phyloP scores from a whole-genome alignment of 2,329 filamentous ascomycete species.

The Drechslera avenae region DNA sequence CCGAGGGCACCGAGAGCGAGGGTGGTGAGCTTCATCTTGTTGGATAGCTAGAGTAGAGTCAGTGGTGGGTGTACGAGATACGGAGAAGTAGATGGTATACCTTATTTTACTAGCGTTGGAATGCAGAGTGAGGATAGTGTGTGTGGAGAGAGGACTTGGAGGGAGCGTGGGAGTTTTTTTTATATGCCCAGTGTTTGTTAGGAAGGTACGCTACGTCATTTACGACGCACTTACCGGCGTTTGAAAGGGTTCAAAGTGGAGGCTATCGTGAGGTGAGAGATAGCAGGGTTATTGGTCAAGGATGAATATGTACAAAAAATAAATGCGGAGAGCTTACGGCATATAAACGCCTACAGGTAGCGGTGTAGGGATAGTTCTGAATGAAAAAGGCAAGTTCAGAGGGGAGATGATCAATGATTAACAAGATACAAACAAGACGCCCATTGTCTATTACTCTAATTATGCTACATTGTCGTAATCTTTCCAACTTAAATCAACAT shows the following conservation, averaged over 20 bases:
- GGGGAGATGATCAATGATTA: neutral
- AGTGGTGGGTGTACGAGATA: too few relatives aligned
- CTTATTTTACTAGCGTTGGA: neutral
- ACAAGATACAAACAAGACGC: neutral
- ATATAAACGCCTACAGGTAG: neutral
- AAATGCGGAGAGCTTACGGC: too few relatives aligned
- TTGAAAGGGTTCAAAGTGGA: too few relatives aligned
- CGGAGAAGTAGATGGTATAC: neutral
- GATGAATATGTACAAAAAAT: too few relatives aligned
- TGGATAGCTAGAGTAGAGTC: neutral
- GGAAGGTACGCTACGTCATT: too few relatives aligned
- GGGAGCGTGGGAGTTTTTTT: too few relatives aligned
- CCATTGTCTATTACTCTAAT: neutral
- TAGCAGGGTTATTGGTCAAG: too few relatives aligned
- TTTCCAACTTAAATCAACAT: slow-evolving; percentile 15
- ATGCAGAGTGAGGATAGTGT: neutral
- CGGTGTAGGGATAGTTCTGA: neutral
- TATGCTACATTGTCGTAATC: neutral
- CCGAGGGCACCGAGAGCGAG: neutral
- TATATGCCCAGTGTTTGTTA: too few relatives aligned
- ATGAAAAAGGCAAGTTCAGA: neutral
- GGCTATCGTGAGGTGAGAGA: too few relatives aligned
- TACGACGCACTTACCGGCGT: too few relatives aligned
- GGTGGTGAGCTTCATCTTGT: neutral
- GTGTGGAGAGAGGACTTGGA: neutral